Conservation (phyloP, 225 moss, liverwort and hornwort species). For the Physcomitrium patens region DNA sequence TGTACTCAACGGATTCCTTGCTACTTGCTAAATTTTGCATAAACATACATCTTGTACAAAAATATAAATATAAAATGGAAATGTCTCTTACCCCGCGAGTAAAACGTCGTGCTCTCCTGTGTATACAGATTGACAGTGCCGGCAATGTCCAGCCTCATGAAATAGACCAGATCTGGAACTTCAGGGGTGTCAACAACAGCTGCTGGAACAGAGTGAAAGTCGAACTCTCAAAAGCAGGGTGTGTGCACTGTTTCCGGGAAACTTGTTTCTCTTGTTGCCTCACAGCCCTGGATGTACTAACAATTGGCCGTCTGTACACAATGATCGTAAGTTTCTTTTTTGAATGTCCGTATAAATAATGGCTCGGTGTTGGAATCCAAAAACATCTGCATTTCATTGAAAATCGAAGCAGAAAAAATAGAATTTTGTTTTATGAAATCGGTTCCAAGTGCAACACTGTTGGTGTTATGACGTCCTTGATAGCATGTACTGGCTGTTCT, state of each 20-base stretch:
- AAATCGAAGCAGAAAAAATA: not conserved
- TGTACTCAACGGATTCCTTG: not conserved
- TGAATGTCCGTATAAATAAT: not conserved
- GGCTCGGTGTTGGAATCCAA: not conserved
- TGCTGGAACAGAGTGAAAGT: conserved; percentile 73
- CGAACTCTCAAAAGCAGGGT: conserved; percentile 38
- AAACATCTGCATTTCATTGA: not conserved
- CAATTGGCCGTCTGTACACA: not conserved
- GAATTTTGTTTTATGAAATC: not conserved
- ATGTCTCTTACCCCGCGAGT: not conserved
- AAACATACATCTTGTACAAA: not conserved
- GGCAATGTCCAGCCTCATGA: conserved; percentile 64
- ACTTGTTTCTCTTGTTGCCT: not conserved
- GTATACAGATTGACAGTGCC: conserved; percentile 62
- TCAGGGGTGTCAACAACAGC: conserved; percentile 72
- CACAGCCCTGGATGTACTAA: not conserved
- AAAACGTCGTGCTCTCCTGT: not conserved
- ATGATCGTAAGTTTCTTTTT: not conserved
- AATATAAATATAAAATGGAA: not conserved
- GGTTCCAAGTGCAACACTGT: not conserved
- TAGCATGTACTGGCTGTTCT: not conserved
- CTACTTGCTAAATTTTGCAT: not conserved
- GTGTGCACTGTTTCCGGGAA: conserved; percentile 2
- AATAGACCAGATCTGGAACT: conserved; percentile 69
- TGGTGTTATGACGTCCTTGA: not conserved